Base-by-base conservation (phyloP, 164 flowering plant species). In the Aristolochia californica region DNA sequence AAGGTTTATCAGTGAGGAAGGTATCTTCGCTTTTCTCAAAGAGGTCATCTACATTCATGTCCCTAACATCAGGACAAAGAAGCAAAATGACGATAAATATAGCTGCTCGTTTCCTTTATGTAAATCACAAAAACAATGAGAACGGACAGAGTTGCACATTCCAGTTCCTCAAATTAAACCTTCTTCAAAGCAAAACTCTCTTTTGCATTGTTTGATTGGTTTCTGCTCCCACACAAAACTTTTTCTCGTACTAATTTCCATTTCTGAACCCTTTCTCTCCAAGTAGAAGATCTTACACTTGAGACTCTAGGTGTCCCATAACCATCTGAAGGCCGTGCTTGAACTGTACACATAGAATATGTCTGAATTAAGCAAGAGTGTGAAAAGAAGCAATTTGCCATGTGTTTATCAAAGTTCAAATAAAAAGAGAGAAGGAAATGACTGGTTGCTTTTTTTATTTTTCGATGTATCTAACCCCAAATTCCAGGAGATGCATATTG, bases 11-110 rank as follows among this genome's bases (percentile, higher is more conserved):
- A 25, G 58, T 44, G 72, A 68, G 22, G 64, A 43, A 54, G 60
- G n/a, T 23, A 68, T 14, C 18, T 51, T 57, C 53, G 59, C 64
- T 59, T 68, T 68, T 34, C 72, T 68, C 26, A 68, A 49, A 68
- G 72, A 34, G 49, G 40, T 56, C 48, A 53, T 44, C 57, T 45
- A 24, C 43, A 43, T 28, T 58, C 71, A 55, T 11, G 43, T 58
- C 63, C 53, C 71, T 68, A 55, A 28, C 45, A 67, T 24, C 26
- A 58, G 4, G 43, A 48, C 13, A 34, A 40, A 54, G 48, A 14
- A 17, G 18, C 12, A 15, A 48, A 22, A 48, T 45, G 15, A 18
- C 40, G 40, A 34, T 9, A 34, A 34, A 45, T 16, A 45, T 16
- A 45, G 53, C 40, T 11, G 55, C 18, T 13, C 26, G 5, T 22